Evolutionary conservation across 1,139 yeast genomes (phyloP), one percentile per base, ranked within the genome.

Genomic region (Sugiyamaella neomexicana): DNA sequence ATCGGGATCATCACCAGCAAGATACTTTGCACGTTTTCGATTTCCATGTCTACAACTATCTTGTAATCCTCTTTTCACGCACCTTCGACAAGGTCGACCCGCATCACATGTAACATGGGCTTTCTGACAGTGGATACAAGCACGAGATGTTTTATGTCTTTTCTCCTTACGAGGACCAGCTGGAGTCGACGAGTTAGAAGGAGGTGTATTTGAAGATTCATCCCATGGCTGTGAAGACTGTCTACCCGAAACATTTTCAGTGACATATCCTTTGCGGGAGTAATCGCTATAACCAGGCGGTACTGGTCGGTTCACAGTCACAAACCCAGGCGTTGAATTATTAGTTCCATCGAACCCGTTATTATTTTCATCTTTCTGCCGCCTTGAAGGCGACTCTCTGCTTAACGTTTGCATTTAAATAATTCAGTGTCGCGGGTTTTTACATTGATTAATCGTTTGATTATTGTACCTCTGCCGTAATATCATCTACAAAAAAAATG

Each of bases 51-150:
- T 82, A 71, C 98, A 90, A 0, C 86, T 75, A 15, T 72, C 76
- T 4, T 77, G 80, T n/a, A 88, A 72, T 0, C 90, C 90, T 62
- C 88, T 75, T 47, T 77, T 78, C n/a, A 85, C 68, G 69, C 98
- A 91, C 48, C 96, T 71, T 54, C 78, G 77, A 65, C 98, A 91
- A 0, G 98, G 98, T 47, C 98, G 66, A 40, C 71, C 71, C 13
- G 83, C 79, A 63, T 89, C 96, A 69, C 98, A 91, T 0, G 97
- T 86, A 77, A 89, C 82, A 69, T 91, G 98, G 1, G 96, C 88
- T 63, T 81, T 82, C 58, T 90, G 90, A 67, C 98, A 91, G 71
- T 89, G 95, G 51, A 82, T 81, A 64, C 98, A 91, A n/a, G 98
- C 97, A 56, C 95, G 76, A 9, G 85, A 77, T 0, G 93, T 89